phyloP scores from a whole-genome alignment of 495 filamentous ascomycete species.

The Xanthoparmelia taractica region DNA sequence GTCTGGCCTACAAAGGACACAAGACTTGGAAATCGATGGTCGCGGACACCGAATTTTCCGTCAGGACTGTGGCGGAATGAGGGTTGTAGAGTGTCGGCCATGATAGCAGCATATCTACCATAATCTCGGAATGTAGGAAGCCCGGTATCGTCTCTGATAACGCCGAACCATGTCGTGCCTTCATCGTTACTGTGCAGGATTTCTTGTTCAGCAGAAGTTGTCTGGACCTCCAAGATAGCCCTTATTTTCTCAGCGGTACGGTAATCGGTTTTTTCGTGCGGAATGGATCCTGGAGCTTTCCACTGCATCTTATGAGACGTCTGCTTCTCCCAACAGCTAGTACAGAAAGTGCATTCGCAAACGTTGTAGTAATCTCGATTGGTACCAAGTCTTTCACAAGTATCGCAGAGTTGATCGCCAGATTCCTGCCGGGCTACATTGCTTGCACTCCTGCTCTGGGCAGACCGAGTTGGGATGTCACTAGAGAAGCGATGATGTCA shows the following conservation, averaged over 20 bases:
- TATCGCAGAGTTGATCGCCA: constrained; percentile 8
- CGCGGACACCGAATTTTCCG: neutral
- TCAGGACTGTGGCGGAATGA: constrained; percentile 14
- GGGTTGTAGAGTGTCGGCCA: constrained; percentile 31
- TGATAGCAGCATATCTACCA: constrained; percentile 35
- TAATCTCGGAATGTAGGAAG: constrained; percentile 36
- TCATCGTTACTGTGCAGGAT: constrained; percentile 30
- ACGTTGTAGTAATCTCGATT: constrained; percentile 9
- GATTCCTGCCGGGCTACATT: constrained; percentile 8
- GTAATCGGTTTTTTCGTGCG: constrained; percentile 23
- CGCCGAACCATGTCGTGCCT: constrained; percentile 45
- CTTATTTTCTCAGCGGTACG: constrained; percentile 11
- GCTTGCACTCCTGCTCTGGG: neutral
- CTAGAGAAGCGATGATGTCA: neutral
- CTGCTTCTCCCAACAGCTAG: constrained; percentile 6
- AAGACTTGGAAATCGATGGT: constrained; percentile 31
- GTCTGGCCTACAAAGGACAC: constrained; percentile 40
- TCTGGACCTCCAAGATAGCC: constrained; percentile 8
- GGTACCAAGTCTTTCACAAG: neutral
- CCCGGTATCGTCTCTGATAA: constrained; percentile 30
- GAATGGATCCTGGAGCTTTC: constrained; percentile 16
- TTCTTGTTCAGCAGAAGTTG: constrained; percentile 15
- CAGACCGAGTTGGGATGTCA: neutral
- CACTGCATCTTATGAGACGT: neutral
- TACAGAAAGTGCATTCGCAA: constrained; percentile 13